Evolutionary conservation across 1,284 basidiomycete genomes (phyloP).

Genomic region (Pseudozyma hubeiensis): DNA sequence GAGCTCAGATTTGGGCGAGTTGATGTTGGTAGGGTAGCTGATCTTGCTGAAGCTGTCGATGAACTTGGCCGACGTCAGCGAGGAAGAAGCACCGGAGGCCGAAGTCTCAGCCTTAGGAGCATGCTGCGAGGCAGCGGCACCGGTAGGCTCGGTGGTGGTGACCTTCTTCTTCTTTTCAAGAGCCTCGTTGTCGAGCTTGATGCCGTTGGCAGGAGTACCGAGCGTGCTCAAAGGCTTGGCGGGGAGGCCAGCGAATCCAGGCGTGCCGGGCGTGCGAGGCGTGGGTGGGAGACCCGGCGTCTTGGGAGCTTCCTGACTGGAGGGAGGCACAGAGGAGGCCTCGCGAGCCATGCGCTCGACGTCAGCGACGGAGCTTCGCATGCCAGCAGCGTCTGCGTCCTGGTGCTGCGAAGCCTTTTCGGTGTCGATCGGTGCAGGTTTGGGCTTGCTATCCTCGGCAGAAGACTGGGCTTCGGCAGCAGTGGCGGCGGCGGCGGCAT

Average conservation of each 20-base stretch:
- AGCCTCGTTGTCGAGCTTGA: conserved; percentile 62
- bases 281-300: conserved; percentile 55
- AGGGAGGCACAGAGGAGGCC: conserved; percentile 62
- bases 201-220: conserved; percentile 44
- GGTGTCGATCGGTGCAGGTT: conserved; percentile 52
- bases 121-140: conserved; percentile 33
- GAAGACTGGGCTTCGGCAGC: conserved; percentile 41
- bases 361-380: conserved; percentile 57
- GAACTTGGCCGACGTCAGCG: conserved; percentile 58
- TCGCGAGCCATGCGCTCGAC: conserved; percentile 64
- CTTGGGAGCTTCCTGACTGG: conserved; percentile 55
- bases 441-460: conserved; percentile 43
- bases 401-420: conserved; percentile 35
- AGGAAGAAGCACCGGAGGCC: conserved; percentile 48
- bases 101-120: conserved; percentile 46
- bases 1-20: conserved; percentile 85
- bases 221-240: conserved; percentile 61
- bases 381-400: conserved; percentile 43
- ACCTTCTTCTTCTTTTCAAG: conserved; percentile 61
- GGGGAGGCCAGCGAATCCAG: conserved; percentile 63
- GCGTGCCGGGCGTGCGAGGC: conserved; percentile 62
- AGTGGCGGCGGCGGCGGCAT: conserved; percentile 32
- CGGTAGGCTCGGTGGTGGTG: conserved; percentile 21
- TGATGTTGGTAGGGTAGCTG: conserved; percentile 84
- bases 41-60: conserved; percentile 86